A percentile compares a stretch with the other conserved stretches of the same genome.
Conservation (phyloP, 805 yeast species). For the Priceomyces castillae region DNA sequence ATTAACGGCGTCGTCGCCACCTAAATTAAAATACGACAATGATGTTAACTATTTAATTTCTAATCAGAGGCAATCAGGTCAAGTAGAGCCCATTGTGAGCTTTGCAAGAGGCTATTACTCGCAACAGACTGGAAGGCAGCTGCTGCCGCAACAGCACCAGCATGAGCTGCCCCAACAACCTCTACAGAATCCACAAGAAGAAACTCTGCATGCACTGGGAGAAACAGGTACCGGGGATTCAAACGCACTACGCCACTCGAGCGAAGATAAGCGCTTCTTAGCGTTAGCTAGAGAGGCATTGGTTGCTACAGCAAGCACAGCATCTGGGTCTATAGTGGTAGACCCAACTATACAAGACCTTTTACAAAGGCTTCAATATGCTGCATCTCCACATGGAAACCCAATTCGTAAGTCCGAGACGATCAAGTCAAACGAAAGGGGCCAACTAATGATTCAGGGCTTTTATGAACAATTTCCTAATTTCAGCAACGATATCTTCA, state of each 20-base stretch:
- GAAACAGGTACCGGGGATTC: not conserved
- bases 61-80: constrained; percentile 6
- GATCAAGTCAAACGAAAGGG: constrained; percentile 36
- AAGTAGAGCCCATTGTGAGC: constrained; percentile 14
- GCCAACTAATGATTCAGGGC: constrained; percentile 41
- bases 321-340: constrained; percentile 32
- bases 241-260: not conserved
- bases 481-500: constrained; percentile 40
- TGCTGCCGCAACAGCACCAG: not conserved
- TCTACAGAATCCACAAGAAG: too few relatives aligned
- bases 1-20: constrained; percentile 1
- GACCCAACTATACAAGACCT: constrained; percentile 65
- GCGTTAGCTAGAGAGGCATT: constrained; percentile 61
- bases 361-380: constrained; percentile 57
- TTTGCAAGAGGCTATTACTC: constrained; percentile 11
- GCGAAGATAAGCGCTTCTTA: constrained; percentile 55
- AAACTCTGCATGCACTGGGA: not conserved
- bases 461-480: constrained; percentile 44
- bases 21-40: constrained; percentile 5
- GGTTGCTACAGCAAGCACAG: constrained; percentile 48
- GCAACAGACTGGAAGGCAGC: not conserved
- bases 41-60: constrained; percentile 3
- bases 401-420: constrained; percentile 33
- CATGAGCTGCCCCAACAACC: too few relatives aligned
- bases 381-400: constrained; percentile 58